Conservation (phyloP, 345 rosid species). For the Trapa bicornis region DNA sequence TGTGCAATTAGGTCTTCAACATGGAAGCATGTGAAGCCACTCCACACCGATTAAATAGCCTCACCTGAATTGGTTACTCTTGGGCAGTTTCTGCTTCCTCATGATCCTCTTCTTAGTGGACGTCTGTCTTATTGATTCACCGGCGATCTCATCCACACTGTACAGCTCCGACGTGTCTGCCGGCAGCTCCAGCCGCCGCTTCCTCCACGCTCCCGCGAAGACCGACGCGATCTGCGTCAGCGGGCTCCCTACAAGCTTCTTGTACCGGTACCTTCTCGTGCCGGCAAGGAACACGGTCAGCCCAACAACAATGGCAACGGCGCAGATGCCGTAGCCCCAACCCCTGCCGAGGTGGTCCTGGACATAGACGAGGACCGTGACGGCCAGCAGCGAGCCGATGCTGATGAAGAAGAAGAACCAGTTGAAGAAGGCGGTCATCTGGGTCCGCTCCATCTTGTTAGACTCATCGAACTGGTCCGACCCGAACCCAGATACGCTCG, state of each 20-base stretch:
- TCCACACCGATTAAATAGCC: constrained; percentile 4
- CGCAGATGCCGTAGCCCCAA: constrained; percentile 55
- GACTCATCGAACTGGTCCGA: constrained; percentile 61
- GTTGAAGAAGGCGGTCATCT: constrained; percentile 46
- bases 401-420: constrained; percentile 61
- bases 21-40: no score
- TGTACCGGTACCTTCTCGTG: constrained; percentile 71
- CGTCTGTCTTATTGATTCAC: constrained; percentile 9
- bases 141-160: constrained; percentile 41
- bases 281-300: constrained; percentile 55
- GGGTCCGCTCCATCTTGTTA: constrained; percentile 40
- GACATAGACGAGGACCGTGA: constrained; percentile 47
- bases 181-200: constrained; percentile 44
- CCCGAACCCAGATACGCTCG: constrained; percentile 61
- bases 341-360: constrained; percentile 49
- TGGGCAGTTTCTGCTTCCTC: constrained; percentile 66
- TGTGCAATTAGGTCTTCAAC: no score
- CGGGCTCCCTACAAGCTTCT: constrained; percentile 80
- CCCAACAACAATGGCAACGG: constrained; percentile 39
- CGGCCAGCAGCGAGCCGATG: constrained; percentile 47
- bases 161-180: constrained; percentile 39
- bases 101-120: constrained; percentile 10
- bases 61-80: constrained; percentile 58
- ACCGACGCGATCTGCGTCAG: constrained; percentile 79
- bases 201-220: constrained; percentile 54